phyloP scores from a whole-genome alignment of 2,329 filamentous ascomycete genomes.

The Capronia americana region DNA sequence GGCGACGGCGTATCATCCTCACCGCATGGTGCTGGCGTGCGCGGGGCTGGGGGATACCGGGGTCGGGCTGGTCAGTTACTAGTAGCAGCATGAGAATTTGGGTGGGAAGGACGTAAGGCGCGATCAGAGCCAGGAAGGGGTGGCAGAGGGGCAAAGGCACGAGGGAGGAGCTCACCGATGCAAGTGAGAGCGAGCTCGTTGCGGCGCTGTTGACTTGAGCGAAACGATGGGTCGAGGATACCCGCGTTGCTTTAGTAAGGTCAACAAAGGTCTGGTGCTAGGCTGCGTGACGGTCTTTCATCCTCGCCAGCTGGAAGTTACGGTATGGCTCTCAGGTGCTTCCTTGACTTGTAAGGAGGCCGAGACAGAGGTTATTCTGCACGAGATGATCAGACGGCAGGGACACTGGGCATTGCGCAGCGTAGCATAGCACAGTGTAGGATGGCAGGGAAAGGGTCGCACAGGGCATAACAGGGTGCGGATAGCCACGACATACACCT shows the following conservation, averaged over 20 bases:
- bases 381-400: background rate
- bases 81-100: background rate
- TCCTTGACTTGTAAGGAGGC: no score
- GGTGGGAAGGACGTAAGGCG: background rate
- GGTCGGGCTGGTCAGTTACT: conserved; percentile 64
- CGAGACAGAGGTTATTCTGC: background rate
- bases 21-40: conserved; percentile 87
- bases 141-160: background rate
- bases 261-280: background rate
- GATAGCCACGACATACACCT: background rate
- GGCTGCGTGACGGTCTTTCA: background rate
- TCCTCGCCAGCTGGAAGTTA: background rate
- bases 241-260: background rate
- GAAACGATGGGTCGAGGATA: background rate
- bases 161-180: background rate
- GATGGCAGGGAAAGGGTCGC: background rate
- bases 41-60: conserved; percentile 86
- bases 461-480: background rate
- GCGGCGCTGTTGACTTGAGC: background rate
- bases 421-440: background rate
- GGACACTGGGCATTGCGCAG: background rate
- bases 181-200: background rate
- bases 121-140: background rate
- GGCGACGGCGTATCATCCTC: conserved; percentile 91
- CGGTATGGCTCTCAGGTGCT: background rate